Base-by-base conservation (phyloP, 345 rosid species). In the Hypericum perforatum region DNA sequence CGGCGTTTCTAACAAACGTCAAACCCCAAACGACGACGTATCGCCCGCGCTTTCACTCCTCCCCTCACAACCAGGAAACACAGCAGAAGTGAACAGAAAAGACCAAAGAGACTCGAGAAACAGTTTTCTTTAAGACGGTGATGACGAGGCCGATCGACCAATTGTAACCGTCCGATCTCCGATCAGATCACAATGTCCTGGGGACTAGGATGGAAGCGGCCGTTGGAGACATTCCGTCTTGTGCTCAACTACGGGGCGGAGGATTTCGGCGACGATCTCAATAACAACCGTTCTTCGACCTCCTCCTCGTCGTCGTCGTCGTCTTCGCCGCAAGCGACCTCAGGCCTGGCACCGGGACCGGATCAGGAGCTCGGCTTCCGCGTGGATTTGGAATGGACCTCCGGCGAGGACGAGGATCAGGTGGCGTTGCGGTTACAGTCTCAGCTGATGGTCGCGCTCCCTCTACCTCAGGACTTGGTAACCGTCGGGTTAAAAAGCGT, bases 171-270 rank as follows among this genome's bases (percentile, higher is more conserved):
- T 42, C 70, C 16, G 67, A 73, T 69, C 77, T 50, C 41, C 14
- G 15, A 14, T 8, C 41, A 48, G 43, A 45, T 37, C 48, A 50
- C 72, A 76, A 92, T 92, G 98, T 92, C 97, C 46, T 91, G 98
- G 98, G 96, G 95, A 45, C 63, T 91, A 56, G 95, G 98, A 39
- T 92, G 98, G 98, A 89, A 88, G 68, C 72, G 98, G 55, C 74
- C 97, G 5, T 78, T 82, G 66, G 97, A 92, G 74, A 66, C 63
- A 68, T 86, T 88, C 78, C 92, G 82, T 37, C 58, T 92, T 10
- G 75, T 71, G 8, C 89, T 92, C 43, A 70, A 73, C 0, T 92
- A 88, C 57, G 95, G 97, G 6, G 64, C 76, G 0, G 97, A 89
- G 58, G 87, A 80, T 52, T 70, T 72, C 12, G 70, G 60, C 14